Conservation (phyloP, 192 early-diverging fungal species). For the Podila epigama region DNA sequence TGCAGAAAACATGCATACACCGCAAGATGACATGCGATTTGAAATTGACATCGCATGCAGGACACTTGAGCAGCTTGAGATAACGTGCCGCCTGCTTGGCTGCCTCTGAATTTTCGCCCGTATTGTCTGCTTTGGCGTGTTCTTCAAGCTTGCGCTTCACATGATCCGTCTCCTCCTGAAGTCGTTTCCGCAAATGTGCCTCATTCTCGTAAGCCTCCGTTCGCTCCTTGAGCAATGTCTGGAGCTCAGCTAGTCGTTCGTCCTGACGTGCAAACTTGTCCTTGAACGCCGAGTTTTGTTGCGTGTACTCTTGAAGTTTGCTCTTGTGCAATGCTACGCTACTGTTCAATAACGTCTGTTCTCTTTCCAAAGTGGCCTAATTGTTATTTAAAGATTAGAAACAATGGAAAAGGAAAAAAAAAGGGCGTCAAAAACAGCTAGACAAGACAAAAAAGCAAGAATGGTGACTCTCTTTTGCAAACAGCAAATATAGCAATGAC, state of each 20-base stretch:
- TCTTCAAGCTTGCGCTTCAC: conserved; percentile 67
- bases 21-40: conserved; percentile 83
- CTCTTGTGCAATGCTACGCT: conserved; percentile 30
- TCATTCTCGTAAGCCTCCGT: conserved; percentile 66
- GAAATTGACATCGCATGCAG: conserved; percentile 84
- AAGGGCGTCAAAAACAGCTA: neutral
- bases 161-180: conserved; percentile 66
- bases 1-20: conserved; percentile 98
- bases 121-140: conserved; percentile 42
- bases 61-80: conserved; percentile 90
- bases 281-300: conserved; percentile 38
- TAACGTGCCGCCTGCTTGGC: conserved; percentile 29
- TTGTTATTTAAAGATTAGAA: neutral
- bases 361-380: conserved; percentile 44
- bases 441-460: neutral
- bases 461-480: too few species aligned
- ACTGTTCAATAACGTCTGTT: conserved; percentile 26
- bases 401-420: neutral
- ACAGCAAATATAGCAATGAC: too few species aligned
- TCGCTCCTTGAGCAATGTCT: conserved; percentile 69
- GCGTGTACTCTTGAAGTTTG: conserved; percentile 33
- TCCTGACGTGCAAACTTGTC: conserved; percentile 40
- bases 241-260: conserved; percentile 39
- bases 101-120: conserved; percentile 14
- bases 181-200: conserved; percentile 62